Conservation (phyloP, 192 early-diverging fungal species). For the Rhizophagus prolifer region DNA sequence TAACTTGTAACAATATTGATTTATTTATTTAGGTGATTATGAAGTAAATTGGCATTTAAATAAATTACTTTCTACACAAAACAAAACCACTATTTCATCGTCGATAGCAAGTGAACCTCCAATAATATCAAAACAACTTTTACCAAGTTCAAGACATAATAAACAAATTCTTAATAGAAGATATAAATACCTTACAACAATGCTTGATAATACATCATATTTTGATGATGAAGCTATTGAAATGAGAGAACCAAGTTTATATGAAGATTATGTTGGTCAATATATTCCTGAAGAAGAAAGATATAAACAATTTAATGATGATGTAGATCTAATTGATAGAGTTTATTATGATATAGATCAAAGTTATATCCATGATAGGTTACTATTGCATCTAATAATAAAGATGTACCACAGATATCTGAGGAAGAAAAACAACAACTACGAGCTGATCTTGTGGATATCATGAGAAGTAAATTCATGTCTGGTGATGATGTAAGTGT, state of each 20-base stretch:
- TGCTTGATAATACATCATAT: slow-evolving; percentile 38
- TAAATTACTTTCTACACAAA: slow-evolving; percentile 22
- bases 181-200: slow-evolving; percentile 34
- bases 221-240: slow-evolving; percentile 42
- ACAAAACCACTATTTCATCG: background rate
- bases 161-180: slow-evolving; percentile 40
- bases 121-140: background rate
- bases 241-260: slow-evolving; percentile 41
- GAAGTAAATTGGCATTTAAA: slow-evolving; percentile 41
- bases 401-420: slow-evolving; percentile 33
- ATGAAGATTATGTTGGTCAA: slow-evolving; percentile 45
- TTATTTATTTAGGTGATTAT: slow-evolving; percentile 32
- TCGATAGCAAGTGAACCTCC: background rate
- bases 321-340: slow-evolving; percentile 38
- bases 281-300: slow-evolving; percentile 34
- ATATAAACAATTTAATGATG: slow-evolving; percentile 33
- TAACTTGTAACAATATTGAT: background rate
- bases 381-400: slow-evolving; percentile 29
- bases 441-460: slow-evolving; percentile 35
- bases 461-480: slow-evolving; percentile 43
- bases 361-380: slow-evolving; percentile 33
- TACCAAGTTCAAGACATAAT: background rate
- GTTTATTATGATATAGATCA: slow-evolving; percentile 36
- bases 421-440: slow-evolving; percentile 28
- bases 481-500: slow-evolving; percentile 42